Conservation (phyloP, 208 protist genomes). For the Tritrichomonas musculus region DNA sequence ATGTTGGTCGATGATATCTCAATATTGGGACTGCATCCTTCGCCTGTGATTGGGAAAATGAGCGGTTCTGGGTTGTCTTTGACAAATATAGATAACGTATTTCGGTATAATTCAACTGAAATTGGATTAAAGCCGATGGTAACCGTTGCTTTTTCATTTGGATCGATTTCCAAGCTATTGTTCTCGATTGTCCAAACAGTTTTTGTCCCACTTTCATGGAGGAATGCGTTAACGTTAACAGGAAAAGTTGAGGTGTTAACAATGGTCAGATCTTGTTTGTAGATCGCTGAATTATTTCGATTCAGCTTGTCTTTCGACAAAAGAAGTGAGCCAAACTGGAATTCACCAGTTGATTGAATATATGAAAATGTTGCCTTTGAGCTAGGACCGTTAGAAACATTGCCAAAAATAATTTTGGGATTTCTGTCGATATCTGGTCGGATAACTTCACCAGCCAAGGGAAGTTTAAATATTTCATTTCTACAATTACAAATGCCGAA, state of each 20-base stretch:
- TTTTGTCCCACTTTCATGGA: background rate
- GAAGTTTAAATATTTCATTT: background rate
- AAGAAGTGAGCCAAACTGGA: background rate
- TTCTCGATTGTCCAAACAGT: background rate
- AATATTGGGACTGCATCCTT: background rate
- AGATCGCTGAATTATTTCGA: background rate
- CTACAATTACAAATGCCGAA: background rate
- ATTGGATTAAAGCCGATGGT: background rate
- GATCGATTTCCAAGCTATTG: background rate
- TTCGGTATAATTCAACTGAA: background rate
- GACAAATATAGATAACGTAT: background rate
- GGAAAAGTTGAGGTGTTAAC: background rate
- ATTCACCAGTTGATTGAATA: background rate
- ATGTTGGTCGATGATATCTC: background rate
- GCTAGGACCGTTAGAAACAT: background rate
- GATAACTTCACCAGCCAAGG: background rate
- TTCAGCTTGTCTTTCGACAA: background rate
- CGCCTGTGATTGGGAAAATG: background rate
- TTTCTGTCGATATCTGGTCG: background rate
- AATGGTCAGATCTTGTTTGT: background rate
- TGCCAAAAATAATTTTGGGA: background rate
- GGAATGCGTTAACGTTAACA: background rate
- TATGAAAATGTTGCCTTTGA: background rate
- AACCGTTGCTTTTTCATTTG: background rate
- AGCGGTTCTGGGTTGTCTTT: conserved; percentile 13